These are phyloP conservation scores for Trypanosoma scelopori DNA, from an alignment of 208 protist genomes.

Conservation along the genomic window DNA sequence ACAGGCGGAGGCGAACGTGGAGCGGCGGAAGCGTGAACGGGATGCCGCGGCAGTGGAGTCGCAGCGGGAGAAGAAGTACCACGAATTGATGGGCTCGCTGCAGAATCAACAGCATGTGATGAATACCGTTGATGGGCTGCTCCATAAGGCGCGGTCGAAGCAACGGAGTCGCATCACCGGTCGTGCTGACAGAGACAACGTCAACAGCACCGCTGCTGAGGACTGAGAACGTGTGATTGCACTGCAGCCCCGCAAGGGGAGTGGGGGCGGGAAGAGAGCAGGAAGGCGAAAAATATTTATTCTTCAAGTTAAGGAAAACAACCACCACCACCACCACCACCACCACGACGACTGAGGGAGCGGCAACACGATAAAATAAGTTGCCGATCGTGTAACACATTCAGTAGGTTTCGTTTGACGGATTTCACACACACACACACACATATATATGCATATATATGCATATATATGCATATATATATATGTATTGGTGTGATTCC, in stretches of 20 bases:
- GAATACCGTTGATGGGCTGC: constrained; percentile 81
- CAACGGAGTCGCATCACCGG: constrained; percentile 58
- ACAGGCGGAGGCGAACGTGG: constrained; percentile 75
- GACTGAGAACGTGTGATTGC: not conserved
- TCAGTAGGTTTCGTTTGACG: not conserved
- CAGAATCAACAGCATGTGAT: constrained; percentile 87
- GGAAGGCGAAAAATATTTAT: too few relatives aligned
- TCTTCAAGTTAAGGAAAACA: too few relatives aligned
- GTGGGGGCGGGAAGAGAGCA: not conserved
- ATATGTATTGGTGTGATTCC: too few relatives aligned
- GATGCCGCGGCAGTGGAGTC: constrained; percentile 37
- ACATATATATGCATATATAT: not conserved
- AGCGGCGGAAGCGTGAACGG: constrained; percentile 68
- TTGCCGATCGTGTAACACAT: not conserved
- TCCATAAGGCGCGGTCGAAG: constrained; percentile 67
- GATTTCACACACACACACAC: not conserved
- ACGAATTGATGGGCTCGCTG: constrained; percentile 74
- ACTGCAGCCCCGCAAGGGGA: too few relatives aligned
- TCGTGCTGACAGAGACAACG: constrained; percentile 7
- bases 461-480: not conserved
- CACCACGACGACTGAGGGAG: too few relatives aligned
- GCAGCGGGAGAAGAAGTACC: constrained; percentile 56
- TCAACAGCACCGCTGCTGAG: constrained; percentile 15
- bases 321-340: too few relatives aligned
- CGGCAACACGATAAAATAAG: constrained; percentile 6